Percentiles rank a stretch among this genome's conserved stretches.
Evolutionary conservation across 257 asterid genomes (phyloP).

Genomic region (Solanum lycopersicoides): DNA sequence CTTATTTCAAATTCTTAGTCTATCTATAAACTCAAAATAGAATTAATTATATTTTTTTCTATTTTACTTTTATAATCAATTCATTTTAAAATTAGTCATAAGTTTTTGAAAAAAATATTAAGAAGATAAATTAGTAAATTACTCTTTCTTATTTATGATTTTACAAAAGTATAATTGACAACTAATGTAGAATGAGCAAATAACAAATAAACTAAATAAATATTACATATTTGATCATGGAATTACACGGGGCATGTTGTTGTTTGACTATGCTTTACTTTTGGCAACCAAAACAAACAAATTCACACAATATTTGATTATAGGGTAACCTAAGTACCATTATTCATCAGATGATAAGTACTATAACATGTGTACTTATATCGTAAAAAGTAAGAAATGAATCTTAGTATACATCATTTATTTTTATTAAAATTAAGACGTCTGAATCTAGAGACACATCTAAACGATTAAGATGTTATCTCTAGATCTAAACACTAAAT

Average conservation of each 20-base stretch:
- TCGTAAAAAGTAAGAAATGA: not conserved
- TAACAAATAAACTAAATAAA: too few species aligned
- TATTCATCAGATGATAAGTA: not conserved
- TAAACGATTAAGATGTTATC: too few species aligned
- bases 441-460: not conserved
- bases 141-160: not conserved
- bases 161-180: not conserved
- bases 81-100: not conserved
- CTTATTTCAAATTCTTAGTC: too few species aligned
- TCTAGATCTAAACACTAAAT: too few species aligned
- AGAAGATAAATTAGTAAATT: too few species aligned
- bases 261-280: not conserved
- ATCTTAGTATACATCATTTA: too few species aligned
- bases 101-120: not conserved
- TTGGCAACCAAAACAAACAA: not conserved
- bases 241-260: not conserved
- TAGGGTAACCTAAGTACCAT: not conserved
- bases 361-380: not conserved
- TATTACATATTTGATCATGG: too few species aligned
- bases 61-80: not conserved
- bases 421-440: too few species aligned
- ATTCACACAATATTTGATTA: not conserved
- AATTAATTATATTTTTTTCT: too few species aligned
- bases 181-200: not conserved
- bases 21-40: too few species aligned